Conservation (phyloP, 192 early-diverging fungal genomes). For the Backusella parvicylindrica region DNA sequence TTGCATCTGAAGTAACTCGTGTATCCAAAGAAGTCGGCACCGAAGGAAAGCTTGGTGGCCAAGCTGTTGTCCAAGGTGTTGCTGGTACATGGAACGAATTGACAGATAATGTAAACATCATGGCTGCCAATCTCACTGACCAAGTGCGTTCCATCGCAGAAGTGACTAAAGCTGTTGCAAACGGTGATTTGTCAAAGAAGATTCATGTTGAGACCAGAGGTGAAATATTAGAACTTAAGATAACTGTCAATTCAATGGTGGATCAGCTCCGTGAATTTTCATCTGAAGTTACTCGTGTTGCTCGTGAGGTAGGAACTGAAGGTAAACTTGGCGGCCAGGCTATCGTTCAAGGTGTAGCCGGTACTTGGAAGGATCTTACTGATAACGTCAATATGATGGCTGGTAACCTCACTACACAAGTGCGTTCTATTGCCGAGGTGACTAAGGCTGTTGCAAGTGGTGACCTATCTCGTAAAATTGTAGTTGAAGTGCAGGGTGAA, state of each 20-base stretch:
- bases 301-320: constrained; percentile 66
- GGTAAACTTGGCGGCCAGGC: constrained; percentile 63
- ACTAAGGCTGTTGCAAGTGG: background rate
- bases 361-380: background rate
- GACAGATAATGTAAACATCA: background rate
- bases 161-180: background rate
- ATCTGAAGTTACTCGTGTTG: constrained; percentile 66
- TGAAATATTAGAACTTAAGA: background rate
- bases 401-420: constrained; percentile 1
- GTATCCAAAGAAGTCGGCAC: background rate
- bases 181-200: background rate
- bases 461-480: background rate
- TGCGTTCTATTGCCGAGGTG: constrained; percentile 9
- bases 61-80: background rate
- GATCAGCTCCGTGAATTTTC: background rate
- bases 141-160: background rate
- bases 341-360: constrained; percentile 26
- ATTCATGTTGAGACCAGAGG: background rate
- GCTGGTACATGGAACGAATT: background rate
- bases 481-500: background rate
- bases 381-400: constrained; percentile 9
- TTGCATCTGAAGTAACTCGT: background rate
- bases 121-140: background rate
- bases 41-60: background rate
- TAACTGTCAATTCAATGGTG: background rate